Evolutionary conservation across 495 filamentous ascomycete genomes (phyloP), one percentile per base, ranked within the genome.

Genomic region (Aspergillus carlsbadensis): DNA sequence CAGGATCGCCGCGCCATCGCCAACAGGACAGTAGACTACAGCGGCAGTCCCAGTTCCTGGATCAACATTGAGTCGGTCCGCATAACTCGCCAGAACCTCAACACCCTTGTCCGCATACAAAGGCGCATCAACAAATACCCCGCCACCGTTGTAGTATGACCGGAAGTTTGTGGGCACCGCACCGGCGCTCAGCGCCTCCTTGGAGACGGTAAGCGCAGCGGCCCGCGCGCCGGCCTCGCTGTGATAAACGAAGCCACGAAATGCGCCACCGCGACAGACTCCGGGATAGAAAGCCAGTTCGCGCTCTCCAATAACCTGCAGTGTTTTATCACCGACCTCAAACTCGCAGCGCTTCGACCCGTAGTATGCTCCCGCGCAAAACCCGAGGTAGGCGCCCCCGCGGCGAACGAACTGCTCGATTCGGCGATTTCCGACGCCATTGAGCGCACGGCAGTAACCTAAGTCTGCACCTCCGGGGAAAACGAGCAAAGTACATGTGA

Each of bases 281-380:
- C 91, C 92, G 0, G 91, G 90, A 70, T 88, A 98, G 73, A 98
- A 97, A 0, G 75, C 85, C 44, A 98, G 75, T 67, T 98, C 95
- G 39, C 94, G 81, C 49, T 84, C 82, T 0, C 94, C 95, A 45
- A 96, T 75, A 2, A 98, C 94, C 65, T 96, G 89, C 71, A 97
- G 78, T 24, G 80, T 79, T 58, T 81, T 81, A 65, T 94, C 84
- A 2, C 91, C 90, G 2, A 93, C 85, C 71, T 97, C 92, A 54
- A 97, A 98, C 64, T 98, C 95, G 63, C 92, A 96, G 49, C 77
- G 75, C 47, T 79, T 73, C 56, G 77, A 83, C 4, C 89, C 95
- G 63, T 96, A 98, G 71, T 98, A 98, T 5, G 89, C 94, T 10
- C 94, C 94, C 35, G 95, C 95, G 65, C 94, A 98, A 58, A 98